These are phyloP conservation scores for Glycyrrhiza uralensis DNA, from an alignment of 306 rosid genomes.

Conservation along the genomic window DNA sequence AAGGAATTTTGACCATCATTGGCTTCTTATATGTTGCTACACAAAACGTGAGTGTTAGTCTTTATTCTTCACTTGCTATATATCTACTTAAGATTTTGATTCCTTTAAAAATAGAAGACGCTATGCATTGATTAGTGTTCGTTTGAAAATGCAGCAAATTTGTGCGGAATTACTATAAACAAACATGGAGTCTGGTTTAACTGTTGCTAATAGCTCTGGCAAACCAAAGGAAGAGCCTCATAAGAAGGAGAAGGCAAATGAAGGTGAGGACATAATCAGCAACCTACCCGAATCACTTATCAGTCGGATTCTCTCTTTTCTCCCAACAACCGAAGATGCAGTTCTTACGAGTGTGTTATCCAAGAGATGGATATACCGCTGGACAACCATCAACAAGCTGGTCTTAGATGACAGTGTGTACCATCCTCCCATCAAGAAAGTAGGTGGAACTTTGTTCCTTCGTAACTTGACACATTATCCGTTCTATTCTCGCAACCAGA, in stretches of 20 bases:
- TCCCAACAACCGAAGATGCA: constrained; percentile 10
- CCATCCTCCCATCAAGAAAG: not conserved
- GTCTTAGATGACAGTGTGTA: not conserved
- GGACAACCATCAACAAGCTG: constrained; percentile 14
- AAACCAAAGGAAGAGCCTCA: not conserved
- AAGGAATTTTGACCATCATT: no score
- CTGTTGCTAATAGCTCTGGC: not conserved
- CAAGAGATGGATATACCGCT: not conserved
- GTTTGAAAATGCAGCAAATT: not conserved
- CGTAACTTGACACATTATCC: no score
- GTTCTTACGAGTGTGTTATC: constrained; percentile 12
- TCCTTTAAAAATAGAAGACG: no score
- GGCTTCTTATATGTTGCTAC: no score
- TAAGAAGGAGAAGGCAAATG: not conserved
- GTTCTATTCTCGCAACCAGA: no score
- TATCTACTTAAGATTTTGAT: no score
- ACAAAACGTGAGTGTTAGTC: no score
- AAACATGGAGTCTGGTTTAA: not conserved
- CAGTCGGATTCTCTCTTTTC: not conserved
- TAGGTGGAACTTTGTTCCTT: not conserved
- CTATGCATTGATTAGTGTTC: no score
- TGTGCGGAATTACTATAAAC: not conserved
- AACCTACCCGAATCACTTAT: not conserved
- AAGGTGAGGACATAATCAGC: not conserved
- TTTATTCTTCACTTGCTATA: no score